phyloP scores from a whole-genome alignment of 2,329 filamentous ascomycete genomes.

The Fusarium pininemorale region DNA sequence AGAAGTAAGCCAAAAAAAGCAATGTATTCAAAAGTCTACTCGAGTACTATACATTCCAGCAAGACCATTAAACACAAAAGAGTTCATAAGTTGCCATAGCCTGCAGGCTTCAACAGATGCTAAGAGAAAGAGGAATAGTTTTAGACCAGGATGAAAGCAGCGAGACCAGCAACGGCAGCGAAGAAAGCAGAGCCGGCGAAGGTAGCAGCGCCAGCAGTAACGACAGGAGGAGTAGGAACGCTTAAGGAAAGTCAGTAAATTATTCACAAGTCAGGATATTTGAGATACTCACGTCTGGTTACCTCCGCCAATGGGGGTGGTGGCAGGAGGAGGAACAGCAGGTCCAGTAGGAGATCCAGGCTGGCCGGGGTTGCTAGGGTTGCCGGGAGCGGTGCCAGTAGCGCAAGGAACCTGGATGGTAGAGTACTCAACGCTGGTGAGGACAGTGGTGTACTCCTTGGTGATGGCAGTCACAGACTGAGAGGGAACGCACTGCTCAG shows the following conservation, averaged over 20 bases:
- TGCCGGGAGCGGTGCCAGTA: slow-evolving; percentile 26
- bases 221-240: slow-evolving; percentile 44
- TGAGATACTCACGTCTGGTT: slow-evolving; percentile 47
- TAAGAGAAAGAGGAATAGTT: slow-evolving; percentile 47
- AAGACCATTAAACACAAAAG: slow-evolving; percentile 44
- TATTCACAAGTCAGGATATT: slow-evolving; percentile 11
- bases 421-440: slow-evolving; percentile 64
- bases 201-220: slow-evolving; percentile 63
- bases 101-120: slow-evolving; percentile 52
- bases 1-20: slow-evolving; percentile 39
- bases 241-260: slow-evolving; percentile 19
- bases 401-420: slow-evolving; percentile 44
- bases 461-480: slow-evolving; percentile 61
- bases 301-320: slow-evolving; percentile 36
- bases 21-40: slow-evolving; percentile 50
- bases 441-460: slow-evolving; percentile 65
- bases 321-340: slow-evolving; percentile 43
- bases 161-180: slow-evolving; percentile 64
- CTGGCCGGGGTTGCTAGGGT: slow-evolving; percentile 8
- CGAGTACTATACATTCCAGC: slow-evolving; percentile 52
- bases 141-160: slow-evolving; percentile 66
- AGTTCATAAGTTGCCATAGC: slow-evolving; percentile 51
- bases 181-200: slow-evolving; percentile 63
- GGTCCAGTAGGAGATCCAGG: slow-evolving; percentile 24
- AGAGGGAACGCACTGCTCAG: slow-evolving; percentile 36